Base-by-base conservation (phyloP, 2,329 filamentous ascomycete genomes). In the Fusarium circinatum region DNA sequence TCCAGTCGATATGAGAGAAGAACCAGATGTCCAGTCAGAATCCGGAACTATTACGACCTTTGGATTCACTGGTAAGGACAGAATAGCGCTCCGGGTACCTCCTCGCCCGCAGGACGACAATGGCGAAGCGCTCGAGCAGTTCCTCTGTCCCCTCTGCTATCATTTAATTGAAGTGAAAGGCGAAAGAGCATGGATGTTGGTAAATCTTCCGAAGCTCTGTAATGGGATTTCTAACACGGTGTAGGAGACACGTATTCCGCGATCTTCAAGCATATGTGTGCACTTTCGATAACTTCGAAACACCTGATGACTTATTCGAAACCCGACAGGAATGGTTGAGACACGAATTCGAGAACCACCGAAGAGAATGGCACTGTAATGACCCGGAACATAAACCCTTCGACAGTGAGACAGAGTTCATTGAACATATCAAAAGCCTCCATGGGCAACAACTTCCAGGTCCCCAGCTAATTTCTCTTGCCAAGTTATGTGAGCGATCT, bases 141-240 rank as follows among this genome's bases (percentile, higher is more conserved):
- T 55, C 8, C 20, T 55, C 4, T 55, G 36, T 30, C 51, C 34
- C 14, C 15, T 55, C 11, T 55, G 51, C 20, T 55, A 55, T 18
- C 51, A 55, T 17, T 2, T 55, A 1, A 55, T 39, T n/a, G 51
- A 55, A 39, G 51, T n/a, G 3, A 55, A n/a, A 0, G 20, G 20
- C 3, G 20, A 12, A 12, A 55, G 36, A 26, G 34, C 51, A 10
- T 55, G 36, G 51, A 55, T 7, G 36, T 55, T 18, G 2, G 51
- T 55, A 5, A 18, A 24, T 12, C n/a, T 24, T 24, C 12, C 1
- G 6, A 8, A 44, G 5, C 10, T 18, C 41, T 12, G 0, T 44
- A 12, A 18, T 12, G 8, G n/a, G 2, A 30, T 49, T 54, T 2
- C 34, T 54, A 30, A 55, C 22, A 3, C 4, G 6, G 6, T 22